Percentiles rank a stretch among this genome's conserved stretches.
These are phyloP conservation scores for Fusarium multiceps DNA, from an alignment of 2,329 filamentous ascomycete species.

Conservation along the genomic window DNA sequence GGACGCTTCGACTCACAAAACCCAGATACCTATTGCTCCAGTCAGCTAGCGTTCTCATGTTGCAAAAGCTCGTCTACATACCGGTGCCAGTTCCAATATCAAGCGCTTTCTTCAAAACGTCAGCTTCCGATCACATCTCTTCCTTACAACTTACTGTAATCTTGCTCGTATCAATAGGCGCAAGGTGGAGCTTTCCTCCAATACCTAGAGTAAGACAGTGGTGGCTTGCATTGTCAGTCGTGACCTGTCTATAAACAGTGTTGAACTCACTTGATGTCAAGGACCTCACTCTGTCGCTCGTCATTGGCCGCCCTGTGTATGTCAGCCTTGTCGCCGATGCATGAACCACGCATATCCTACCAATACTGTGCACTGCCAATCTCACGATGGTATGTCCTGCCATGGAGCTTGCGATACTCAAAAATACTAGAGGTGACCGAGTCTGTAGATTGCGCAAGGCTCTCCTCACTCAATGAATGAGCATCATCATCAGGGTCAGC, in stretches of 20 bases:
- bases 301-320: not conserved
- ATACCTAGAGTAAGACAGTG: slow-evolving; percentile 9
- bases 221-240: not conserved
- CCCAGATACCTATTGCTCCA: slow-evolving; percentile 1
- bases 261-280: slow-evolving; percentile 9
- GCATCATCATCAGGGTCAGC: not conserved
- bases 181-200: slow-evolving; percentile 13
- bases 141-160: not conserved
- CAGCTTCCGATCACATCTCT: not conserved
- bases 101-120: slow-evolving; percentile 1
- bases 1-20: not conserved
- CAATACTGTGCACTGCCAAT: slow-evolving; percentile 21
- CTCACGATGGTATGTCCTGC: slow-evolving; percentile 16
- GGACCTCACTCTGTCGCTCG: slow-evolving; percentile 12
- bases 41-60: not conserved
- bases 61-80: not conserved
- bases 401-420: slow-evolving; percentile 22
- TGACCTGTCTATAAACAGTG: rapidly evolving
- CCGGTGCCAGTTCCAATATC: slow-evolving; percentile 19
- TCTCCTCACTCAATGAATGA: slow-evolving; percentile 6
- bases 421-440: slow-evolving; percentile 15
- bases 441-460: slow-evolving; percentile 8
- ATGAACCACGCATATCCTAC: not conserved
- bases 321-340: not conserved
- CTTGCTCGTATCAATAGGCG: slow-evolving; percentile 7